phyloP scores from a whole-genome alignment of 179 eudicot species.

The Spergularia azorica region DNA sequence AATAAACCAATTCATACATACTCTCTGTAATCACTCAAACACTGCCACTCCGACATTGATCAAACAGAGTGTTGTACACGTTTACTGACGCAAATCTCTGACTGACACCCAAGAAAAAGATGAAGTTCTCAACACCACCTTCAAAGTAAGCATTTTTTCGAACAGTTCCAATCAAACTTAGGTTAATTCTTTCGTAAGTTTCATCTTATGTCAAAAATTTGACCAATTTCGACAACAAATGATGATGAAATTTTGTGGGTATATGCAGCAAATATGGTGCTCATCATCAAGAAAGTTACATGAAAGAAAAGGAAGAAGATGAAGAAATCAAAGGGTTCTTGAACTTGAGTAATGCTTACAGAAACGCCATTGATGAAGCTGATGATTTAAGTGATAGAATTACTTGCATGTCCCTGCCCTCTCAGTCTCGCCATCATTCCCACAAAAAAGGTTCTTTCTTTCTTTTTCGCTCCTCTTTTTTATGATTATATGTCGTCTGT shows the following conservation, averaged over 20 bases:
- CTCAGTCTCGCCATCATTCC: slow-evolving; percentile 23
- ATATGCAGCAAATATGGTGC: not conserved
- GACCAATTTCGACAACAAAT: not conserved
- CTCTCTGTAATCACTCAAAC: too few species aligned
- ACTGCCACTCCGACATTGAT: too few species aligned
- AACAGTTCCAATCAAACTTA: too few species aligned
- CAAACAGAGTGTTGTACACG: too few species aligned
- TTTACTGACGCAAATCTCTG: too few species aligned
- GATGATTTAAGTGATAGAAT: slow-evolving; percentile 19
- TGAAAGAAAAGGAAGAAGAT: slow-evolving; percentile 18
- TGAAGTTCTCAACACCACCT: not conserved
- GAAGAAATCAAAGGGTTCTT: slow-evolving; percentile 25
- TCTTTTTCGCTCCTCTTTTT: not conserved
- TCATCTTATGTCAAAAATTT: too few species aligned
- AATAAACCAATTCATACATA: too few species aligned
- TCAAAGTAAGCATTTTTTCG: not conserved
- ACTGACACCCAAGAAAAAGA: too few species aligned
- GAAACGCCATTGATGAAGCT: slow-evolving; percentile 13
- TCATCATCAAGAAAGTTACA: not conserved
- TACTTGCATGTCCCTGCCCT: slow-evolving; percentile 26
- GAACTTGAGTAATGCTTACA: not conserved
- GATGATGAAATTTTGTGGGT: not conserved
- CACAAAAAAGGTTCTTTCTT: slow-evolving; percentile 20
- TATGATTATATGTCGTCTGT: too few species aligned
- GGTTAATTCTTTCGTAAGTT: too few species aligned